phyloP scores from a whole-genome alignment of 2,329 filamentous ascomycete species.

The Achaetomium macrosporum region DNA sequence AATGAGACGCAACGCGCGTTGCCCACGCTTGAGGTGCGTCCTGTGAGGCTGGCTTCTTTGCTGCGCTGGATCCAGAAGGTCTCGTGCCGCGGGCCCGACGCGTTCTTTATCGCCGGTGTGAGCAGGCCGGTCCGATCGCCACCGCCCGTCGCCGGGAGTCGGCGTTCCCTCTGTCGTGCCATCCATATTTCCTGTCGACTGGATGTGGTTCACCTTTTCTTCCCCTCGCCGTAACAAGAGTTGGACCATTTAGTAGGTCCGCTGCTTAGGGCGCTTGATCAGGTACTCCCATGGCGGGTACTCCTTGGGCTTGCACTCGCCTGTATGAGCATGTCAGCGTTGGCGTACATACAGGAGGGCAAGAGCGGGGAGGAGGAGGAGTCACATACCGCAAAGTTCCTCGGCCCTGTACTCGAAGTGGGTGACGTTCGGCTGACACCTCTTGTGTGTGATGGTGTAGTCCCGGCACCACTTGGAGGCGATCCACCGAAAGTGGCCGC shows the following conservation, averaged over 20 bases:
- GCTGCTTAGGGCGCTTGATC: conserved; percentile 32
- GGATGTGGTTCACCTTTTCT: neutral
- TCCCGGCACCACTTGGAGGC: conserved; percentile 32
- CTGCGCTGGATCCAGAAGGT: too few species aligned
- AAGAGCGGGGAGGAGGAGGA: neutral
- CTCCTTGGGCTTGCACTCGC: conserved; percentile 34
- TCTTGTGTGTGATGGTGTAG: conserved; percentile 30
- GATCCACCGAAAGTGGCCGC: conserved; percentile 34
- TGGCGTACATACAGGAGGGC: neutral
- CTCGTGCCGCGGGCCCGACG: too few species aligned
- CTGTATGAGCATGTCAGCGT: conserved; percentile 20
- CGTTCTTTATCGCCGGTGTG: too few species aligned
- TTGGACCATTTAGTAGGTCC: conserved; percentile 12
- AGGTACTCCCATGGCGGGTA: conserved; percentile 33
- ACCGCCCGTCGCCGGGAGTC: too few species aligned
- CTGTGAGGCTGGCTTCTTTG: too few species aligned
- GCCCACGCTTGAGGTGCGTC: too few species aligned
- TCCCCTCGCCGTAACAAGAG: neutral
- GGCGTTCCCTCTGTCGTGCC: neutral
- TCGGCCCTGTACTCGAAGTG: conserved; percentile 31
- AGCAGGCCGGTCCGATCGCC: too few species aligned
- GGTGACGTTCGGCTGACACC: conserved; percentile 31
- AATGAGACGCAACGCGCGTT: too few species aligned
- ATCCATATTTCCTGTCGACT: neutral
- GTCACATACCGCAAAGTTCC: conserved; percentile 28